These are phyloP conservation scores for Papiliotrema nemorosa DNA, from an alignment of 1,284 basidiomycete species.

Conservation along the genomic window DNA sequence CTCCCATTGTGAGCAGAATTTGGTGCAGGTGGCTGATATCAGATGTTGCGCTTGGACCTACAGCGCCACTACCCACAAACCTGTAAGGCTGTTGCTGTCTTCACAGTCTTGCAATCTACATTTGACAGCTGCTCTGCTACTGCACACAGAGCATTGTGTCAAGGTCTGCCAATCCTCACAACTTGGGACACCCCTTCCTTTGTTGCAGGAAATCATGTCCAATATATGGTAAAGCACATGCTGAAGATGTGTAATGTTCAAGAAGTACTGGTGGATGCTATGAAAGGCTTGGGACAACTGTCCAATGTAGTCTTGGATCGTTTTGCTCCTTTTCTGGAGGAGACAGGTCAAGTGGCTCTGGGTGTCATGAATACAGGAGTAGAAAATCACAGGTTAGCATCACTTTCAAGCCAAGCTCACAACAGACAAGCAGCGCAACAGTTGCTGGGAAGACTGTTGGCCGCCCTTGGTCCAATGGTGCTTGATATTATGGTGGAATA, in stretches of 20 bases:
- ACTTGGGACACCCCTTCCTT: conserved; percentile 31
- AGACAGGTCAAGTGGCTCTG: conserved; percentile 18
- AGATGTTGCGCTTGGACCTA: conserved; percentile 24
- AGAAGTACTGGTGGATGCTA: conserved; percentile 1
- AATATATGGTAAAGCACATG: conserved; percentile 23
- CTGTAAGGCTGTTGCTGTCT: conserved; percentile 17
- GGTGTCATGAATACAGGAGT: conserved; percentile 7
- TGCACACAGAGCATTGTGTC: conserved; percentile 18
- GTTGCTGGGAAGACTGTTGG: conserved; percentile 22
- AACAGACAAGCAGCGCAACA: conserved; percentile 24
- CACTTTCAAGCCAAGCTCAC: not conserved
- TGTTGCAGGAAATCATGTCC: conserved; percentile 10
- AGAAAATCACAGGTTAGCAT: conserved; percentile 15
- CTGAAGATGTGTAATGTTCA: conserved; percentile 2
- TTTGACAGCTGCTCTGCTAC: conserved; percentile 8
- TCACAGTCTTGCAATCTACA: conserved; percentile 15
- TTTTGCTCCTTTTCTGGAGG: conserved; percentile 26
- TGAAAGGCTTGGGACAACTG: conserved; percentile 28
- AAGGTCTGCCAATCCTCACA: conserved; percentile 28
- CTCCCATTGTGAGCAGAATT: conserved; percentile 32
- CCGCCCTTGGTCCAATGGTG: conserved; percentile 29
- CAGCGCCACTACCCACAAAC: conserved; percentile 19
- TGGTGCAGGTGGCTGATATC: not conserved
- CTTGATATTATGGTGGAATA: conserved; percentile 30
- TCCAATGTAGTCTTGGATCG: conserved; percentile 19